Evolutionary conservation across 169 alveolate species (phyloP), one percentile per base, ranked within the genome.

Genomic region (Theileria parva): DNA sequence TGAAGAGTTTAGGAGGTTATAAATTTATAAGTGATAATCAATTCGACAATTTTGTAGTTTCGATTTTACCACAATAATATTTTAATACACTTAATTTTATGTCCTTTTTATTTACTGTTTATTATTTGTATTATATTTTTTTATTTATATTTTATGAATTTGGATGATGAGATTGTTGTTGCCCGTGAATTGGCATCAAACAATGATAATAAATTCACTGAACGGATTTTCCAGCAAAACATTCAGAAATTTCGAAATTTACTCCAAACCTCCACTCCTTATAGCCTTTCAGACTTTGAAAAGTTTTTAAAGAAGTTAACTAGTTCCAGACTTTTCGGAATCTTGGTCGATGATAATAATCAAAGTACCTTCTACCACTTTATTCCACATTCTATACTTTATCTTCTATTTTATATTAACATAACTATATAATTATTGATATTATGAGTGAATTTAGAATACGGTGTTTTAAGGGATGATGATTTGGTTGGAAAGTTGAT

Each of bases 401-500:
- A 28, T 28, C 68, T 4, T 60, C 21, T 60, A 11, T 11, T 60
- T 4, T 60, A 4, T 28, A 32, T 60, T 60, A 60, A 32, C 0
- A 28, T 28, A 60, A 60, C 68, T 32, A 4, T 60, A 28, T 60
- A 28, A 32, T 13, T 3, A 28, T 11, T 44, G 53, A 1, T 44
- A 44, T 44, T 44, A 44, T 44, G 15, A 39, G 9, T 13, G 30
- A 44, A 51, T 68, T 25, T 53, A 77, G 86, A 77, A n/a, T 70
- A 71, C 57, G 91, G 90, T 50, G 86, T 67, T 37, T 81, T 95
- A 72, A 80, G 97, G 77, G 94, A 92, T 39, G 89, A 88, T 75
- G 93, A 83, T 59, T 86, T 92, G 17, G 92, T 93, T 19, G 93
- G 88, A 30, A 92, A 91, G 68, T 84, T 95, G 63, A 83, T 93